Percentiles rank a stretch among this genome's conserved stretches.
phyloP scores from a whole-genome alignment of 352 stramenopile species.

The Phytophthora syringae region DNA sequence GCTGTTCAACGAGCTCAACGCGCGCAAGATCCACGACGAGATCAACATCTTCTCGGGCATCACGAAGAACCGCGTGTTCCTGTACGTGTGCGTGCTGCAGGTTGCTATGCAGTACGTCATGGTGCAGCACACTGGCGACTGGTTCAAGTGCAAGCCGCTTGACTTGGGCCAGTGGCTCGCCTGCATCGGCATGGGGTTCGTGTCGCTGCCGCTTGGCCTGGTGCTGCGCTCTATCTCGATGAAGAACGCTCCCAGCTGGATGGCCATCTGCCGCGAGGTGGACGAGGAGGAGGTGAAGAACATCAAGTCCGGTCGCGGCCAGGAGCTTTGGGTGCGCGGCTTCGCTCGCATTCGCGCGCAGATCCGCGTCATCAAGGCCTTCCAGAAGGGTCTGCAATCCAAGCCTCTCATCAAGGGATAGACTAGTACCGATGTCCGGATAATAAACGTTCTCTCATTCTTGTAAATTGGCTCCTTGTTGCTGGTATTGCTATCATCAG shows the following conservation, averaged over 20 bases:
- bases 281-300: slow-evolving; percentile 46
- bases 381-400: slow-evolving; percentile 58
- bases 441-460: slow-evolving; percentile 2
- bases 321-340: slow-evolving; percentile 64
- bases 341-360: slow-evolving; percentile 64
- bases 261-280: slow-evolving; percentile 59
- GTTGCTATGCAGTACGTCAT: slow-evolving; percentile 95
- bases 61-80: slow-evolving; percentile 92
- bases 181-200: slow-evolving; percentile 61
- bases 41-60: slow-evolving; percentile 96
- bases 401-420: slow-evolving; percentile 48
- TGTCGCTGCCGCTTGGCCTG: slow-evolving; percentile 61
- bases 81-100: slow-evolving; percentile 91
- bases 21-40: slow-evolving; percentile 84
- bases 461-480: background rate
- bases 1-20: slow-evolving; percentile 92
- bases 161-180: slow-evolving; percentile 53
- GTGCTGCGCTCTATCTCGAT: slow-evolving; percentile 59
- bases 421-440: slow-evolving; percentile 19
- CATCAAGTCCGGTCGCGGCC: slow-evolving; percentile 40
- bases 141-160: slow-evolving; percentile 67
- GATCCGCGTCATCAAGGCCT: slow-evolving; percentile 71
- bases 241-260: slow-evolving; percentile 67
- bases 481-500: too few species aligned
- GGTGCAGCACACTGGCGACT: slow-evolving; percentile 91